These are phyloP conservation scores for Erythrobasidium hasegawianum DNA, from an alignment of 1,284 basidiomycete species.

Conservation along the genomic window DNA sequence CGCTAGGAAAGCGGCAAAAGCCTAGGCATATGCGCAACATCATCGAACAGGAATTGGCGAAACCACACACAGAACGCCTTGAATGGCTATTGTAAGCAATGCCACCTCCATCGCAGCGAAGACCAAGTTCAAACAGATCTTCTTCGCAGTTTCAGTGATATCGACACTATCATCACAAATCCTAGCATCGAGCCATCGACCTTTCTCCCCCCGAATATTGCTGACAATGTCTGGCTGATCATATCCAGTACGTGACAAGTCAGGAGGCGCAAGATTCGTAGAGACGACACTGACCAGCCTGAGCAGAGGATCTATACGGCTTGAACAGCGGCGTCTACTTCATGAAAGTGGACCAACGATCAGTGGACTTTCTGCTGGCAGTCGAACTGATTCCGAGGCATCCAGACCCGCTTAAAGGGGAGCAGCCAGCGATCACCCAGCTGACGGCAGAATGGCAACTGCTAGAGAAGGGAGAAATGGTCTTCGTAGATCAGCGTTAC, in stretches of 20 bases:
- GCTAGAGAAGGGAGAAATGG: neutral
- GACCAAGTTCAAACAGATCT: no score
- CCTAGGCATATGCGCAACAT: neutral
- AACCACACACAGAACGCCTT: neutral
- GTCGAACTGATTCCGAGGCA: neutral
- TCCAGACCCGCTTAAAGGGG: neutral
- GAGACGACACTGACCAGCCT: neutral
- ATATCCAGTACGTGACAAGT: neutral
- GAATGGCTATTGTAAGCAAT: neutral
- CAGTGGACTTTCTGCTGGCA: neutral
- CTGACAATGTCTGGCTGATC: neutral
- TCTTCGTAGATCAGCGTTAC: neutral
- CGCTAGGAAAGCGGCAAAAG: neutral
- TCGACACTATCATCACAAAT: slow-evolving; percentile 4
- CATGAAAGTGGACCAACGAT: neutral
- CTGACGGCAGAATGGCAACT: neutral
- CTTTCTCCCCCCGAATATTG: neutral
- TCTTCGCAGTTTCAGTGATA: neutral
- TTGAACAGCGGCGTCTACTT: neutral
- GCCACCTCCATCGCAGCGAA: no score
- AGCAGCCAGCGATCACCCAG: neutral
- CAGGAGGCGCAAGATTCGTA: neutral
- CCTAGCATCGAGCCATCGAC: neutral
- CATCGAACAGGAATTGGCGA: neutral
- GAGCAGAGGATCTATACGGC: neutral